Evolutionary conservation across 306 rosid genomes (phyloP).

Genomic region (Lagenaria siceraria): DNA sequence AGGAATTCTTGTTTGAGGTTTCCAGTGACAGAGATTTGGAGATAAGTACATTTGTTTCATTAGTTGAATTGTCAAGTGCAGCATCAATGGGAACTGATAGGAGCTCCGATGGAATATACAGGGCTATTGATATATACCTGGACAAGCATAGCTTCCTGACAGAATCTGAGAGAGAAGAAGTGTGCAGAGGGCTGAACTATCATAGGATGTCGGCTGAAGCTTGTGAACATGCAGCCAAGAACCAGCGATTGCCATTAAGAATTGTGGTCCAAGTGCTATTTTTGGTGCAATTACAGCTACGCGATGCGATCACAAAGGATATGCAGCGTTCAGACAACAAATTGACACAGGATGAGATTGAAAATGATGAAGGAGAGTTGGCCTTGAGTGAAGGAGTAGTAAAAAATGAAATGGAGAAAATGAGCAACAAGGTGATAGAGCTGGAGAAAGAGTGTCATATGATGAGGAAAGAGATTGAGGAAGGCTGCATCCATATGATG

Average conservation of each 20-base stretch:
- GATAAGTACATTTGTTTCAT: constrained; percentile 15
- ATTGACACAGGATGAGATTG: constrained; percentile 5
- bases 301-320: constrained; percentile 20
- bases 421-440: constrained; percentile 25
- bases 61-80: constrained; percentile 33
- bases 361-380: constrained; percentile 3
- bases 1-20: constrained; percentile 26
- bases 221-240: constrained; percentile 40
- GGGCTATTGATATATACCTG: constrained; percentile 30
- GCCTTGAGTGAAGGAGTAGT: constrained; percentile 4
- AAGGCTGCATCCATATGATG: constrained; percentile 14
- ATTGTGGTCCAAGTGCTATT: constrained; percentile 31
- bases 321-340: constrained; percentile 9
- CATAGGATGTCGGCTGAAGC: constrained; percentile 35
- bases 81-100: constrained; percentile 25
- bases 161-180: constrained; percentile 33
- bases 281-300: constrained; percentile 26
- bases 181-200: constrained; percentile 31
- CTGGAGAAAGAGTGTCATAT: constrained; percentile 31
- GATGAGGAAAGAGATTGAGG: constrained; percentile 32
- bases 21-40: constrained; percentile 28
- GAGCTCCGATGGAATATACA: constrained; percentile 34
- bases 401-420: constrained; percentile 20
- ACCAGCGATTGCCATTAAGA: constrained; percentile 33
- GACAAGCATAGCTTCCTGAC: constrained; percentile 28